Evolutionary conservation across 768 basidiomycete genomes (phyloP), one percentile per base, ranked within the genome.

Genomic region (Pulveroboletus sp.): DNA sequence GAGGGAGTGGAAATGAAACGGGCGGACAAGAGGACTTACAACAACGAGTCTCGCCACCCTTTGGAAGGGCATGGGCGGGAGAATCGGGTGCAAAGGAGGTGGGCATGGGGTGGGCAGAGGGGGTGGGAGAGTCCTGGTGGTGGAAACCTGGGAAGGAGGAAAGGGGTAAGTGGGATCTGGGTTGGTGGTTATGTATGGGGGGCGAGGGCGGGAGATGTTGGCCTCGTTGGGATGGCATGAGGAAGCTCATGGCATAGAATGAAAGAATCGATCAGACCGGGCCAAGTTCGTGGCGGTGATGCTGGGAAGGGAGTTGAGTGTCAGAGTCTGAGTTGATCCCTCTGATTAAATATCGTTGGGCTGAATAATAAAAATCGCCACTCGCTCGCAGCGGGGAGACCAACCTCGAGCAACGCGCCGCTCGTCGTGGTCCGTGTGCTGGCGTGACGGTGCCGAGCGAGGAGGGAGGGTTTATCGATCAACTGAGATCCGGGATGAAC

Each of bases 41-140:
- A 62, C 87, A 90, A 61, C 87, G 82, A 53, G 83, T 85, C 62
- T 87, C 77, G 53, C 84, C 85, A 51, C 84, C 63, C 67, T 79
- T 81, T 52, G 83, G 85, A 29, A 79, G 63, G 36, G 57, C 27
- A 49, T 60, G 62, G 29, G 63, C 33, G 11, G 67, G 31, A 31
- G 72, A 70, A 72, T 77, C 73, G 60, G 69, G 35, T 42, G 65
- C 1, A 27, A 63, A 63, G 57, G 59, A 58, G 45, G 55, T 43
- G 40, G 63, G 50, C 48, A 66, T 61, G 55, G 57, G 51, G 10
- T 57, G 60, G 47, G 60, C 52, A 44, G 71, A 54, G 35, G 58
- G 52, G 50, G 60, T 43, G 50, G 65, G 59, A 52, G 68, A 59
- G 57, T 63, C 46, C 47, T 65, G 65, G 58, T 63, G 61, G 39